phyloP scores from a whole-genome alignment of 352 stramenopile genomes.

The Elongisporangium undulatum region DNA sequence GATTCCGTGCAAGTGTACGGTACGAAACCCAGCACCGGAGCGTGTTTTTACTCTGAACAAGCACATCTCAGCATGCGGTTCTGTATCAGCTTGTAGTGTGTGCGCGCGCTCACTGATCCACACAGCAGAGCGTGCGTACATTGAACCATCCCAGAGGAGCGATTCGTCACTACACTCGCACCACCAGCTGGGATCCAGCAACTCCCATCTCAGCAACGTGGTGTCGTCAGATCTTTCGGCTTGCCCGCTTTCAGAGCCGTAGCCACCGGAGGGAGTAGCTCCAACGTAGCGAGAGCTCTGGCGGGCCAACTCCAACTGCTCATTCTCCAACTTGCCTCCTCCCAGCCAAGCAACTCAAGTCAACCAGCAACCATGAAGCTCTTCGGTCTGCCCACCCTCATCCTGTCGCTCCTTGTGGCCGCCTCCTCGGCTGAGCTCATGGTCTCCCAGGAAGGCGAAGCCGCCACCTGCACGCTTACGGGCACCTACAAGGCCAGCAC shows the following conservation, averaged over 20 bases:
- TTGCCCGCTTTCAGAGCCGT: neutral
- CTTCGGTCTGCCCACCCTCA: constrained; percentile 9
- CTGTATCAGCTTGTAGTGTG: too few species aligned
- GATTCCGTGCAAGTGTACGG: neutral
- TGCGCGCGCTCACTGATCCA: too few species aligned
- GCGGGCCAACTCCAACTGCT: too few species aligned
- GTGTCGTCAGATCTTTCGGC: neutral
- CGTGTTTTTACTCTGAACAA: neutral
- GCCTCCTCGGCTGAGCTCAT: neutral
- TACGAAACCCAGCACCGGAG: neutral
- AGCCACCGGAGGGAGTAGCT: neutral
- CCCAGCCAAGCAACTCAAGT: neutral
- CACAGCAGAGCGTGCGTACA: neutral
- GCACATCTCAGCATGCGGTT: neutral
- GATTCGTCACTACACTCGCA: neutral
- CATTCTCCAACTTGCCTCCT: constrained; percentile 13
- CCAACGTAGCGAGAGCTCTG: neutral
- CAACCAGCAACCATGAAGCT: constrained; percentile 24
- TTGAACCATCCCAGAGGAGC: neutral
- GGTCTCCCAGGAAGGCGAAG: constrained; percentile 1
- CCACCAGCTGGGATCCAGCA: neutral
- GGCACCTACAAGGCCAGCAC: constrained; percentile 24
- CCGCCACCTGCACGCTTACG: constrained; percentile 18
- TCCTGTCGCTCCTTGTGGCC: constrained; percentile 3
- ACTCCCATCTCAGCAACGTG: neutral